phyloP scores from a whole-genome alignment of 768 basidiomycete species.

The Mycena maculata region DNA sequence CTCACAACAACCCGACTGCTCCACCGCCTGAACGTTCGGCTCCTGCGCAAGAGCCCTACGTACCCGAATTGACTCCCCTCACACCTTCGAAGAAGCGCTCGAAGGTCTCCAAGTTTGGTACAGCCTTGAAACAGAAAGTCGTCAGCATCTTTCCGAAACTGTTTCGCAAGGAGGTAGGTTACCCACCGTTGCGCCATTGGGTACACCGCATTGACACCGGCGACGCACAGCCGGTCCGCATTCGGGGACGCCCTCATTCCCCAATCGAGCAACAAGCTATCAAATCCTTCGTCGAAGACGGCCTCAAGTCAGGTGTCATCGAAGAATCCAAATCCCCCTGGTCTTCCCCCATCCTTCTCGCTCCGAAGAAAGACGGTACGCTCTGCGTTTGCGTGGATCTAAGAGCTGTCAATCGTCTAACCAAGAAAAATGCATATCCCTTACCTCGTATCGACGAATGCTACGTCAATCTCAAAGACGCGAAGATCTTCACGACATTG shows the following conservation, averaged over 20 bases:
- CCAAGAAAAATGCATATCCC: too few species aligned
- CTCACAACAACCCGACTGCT: neutral
- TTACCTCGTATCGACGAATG: too few species aligned
- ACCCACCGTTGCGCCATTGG: slow-evolving; percentile 15
- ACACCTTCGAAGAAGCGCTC: neutral
- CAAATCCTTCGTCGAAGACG: slow-evolving; percentile 8
- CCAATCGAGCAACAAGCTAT: slow-evolving; percentile 7
- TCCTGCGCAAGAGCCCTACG: neutral
- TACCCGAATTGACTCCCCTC: neutral
- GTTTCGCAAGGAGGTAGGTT: slow-evolving; percentile 9
- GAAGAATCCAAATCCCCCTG: slow-evolving; percentile 12
- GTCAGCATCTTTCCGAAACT: neutral
- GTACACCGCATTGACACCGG: slow-evolving; percentile 14
- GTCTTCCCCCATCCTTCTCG: slow-evolving; percentile 25
- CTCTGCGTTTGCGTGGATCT: slow-evolving; percentile 31
- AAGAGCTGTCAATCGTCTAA: too few species aligned
- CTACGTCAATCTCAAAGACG: too few species aligned
- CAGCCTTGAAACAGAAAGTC: neutral
- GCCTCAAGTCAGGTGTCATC: slow-evolving; percentile 5
- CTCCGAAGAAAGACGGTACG: slow-evolving; percentile 37
- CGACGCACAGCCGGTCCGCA: slow-evolving; percentile 12
- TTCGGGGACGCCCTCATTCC: slow-evolving; percentile 6
- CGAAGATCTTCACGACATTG: too few species aligned
- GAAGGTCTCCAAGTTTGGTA: neutral
- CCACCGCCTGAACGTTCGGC: neutral